Base-by-base conservation (phyloP, 2,329 filamentous ascomycete species). In the Verticillium dahliae region DNA sequence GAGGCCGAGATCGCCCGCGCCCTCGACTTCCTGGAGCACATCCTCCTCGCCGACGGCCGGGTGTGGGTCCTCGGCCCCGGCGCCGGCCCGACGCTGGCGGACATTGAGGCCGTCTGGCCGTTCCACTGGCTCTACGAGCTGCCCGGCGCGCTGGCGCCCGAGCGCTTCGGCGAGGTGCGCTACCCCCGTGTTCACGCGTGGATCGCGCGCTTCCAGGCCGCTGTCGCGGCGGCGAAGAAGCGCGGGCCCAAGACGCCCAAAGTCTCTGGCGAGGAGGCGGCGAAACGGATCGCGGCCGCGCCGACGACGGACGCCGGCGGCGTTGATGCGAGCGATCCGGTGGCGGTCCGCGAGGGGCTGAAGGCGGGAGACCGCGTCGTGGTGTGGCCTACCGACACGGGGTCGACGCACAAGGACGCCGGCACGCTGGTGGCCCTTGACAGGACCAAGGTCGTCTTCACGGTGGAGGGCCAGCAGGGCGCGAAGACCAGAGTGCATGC, bases 71-170 rank as follows among this genome's bases (percentile, higher is more conserved):
- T 88, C 13, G 78, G 76, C 11, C 82, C 79, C 1, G 68, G 79
- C 2, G 4, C 27, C 6, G 71, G 72, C 18, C 84, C 86, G 1
- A 80, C 77, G 1, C 71, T 90, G 64, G 86, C 84, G 4, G 90
- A 92, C 71, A 85, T 92, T 63, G 86, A 92, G 74, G 85, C 82
- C 54, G 75, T 89, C 13, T 91, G 86, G 86, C 80, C 83, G 0
- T 81, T 91, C 65, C 81, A 88, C 71, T 92, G 89, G 89, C 72
- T 90, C 1, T 71, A 74, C 2, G 75, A 73, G 11, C 75, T 90
- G 56, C 80, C 81, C 13, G 81, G 81, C 4, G 81, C 82, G 14
- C 76, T 90, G 56, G 81, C 84, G 4, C 62, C 74, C 57, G 76
- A 81, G 22, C 67, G 79, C 6, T 80, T 91, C 64, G 82, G 81